Conservation (phyloP, 2,329 filamentous ascomycete species). For the Arthrobotrys pseudoclavata region DNA sequence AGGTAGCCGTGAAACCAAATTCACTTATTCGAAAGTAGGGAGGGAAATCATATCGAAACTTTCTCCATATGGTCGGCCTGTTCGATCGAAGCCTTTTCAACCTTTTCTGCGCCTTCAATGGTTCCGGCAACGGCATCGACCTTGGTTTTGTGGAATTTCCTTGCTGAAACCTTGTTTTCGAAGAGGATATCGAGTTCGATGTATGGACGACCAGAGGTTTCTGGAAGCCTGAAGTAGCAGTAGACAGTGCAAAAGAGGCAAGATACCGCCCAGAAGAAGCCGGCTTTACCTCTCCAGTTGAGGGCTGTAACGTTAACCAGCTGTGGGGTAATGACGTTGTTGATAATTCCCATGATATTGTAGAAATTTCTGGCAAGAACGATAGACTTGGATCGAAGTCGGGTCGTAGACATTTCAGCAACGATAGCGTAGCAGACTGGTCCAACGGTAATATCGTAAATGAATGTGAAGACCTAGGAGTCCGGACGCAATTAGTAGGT, state of each 20-base stretch:
- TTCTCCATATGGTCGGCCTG: slow-evolving; percentile 19
- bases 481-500: not conserved
- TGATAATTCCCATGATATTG: slow-evolving; percentile 69
- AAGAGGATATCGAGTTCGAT: slow-evolving; percentile 82
- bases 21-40: too few relatives aligned
- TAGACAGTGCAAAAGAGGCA: slow-evolving; percentile 86
- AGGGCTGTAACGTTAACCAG: slow-evolving; percentile 52
- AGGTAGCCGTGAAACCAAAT: not conserved
- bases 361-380: slow-evolving; percentile 70
- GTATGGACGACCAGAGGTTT: slow-evolving; percentile 81
- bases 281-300: slow-evolving; percentile 69
- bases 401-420: slow-evolving; percentile 71
- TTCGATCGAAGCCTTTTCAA: slow-evolving; percentile 40
- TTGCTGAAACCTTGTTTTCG: slow-evolving; percentile 66
- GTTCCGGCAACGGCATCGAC: slow-evolving; percentile 63
- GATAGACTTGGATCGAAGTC: slow-evolving; percentile 72
- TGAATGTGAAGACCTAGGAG: slow-evolving; percentile 68
- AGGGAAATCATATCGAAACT: slow-evolving; percentile 22
- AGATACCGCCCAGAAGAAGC: slow-evolving; percentile 73
- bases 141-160: slow-evolving; percentile 66
- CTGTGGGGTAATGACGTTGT: slow-evolving; percentile 63
- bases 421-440: slow-evolving; percentile 71
- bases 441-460: slow-evolving; percentile 72
- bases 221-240: slow-evolving; percentile 83
- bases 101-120: not conserved